phyloP scores from a whole-genome alignment of 2,329 filamentous ascomycete species.

The Fusarium ramigenum region DNA sequence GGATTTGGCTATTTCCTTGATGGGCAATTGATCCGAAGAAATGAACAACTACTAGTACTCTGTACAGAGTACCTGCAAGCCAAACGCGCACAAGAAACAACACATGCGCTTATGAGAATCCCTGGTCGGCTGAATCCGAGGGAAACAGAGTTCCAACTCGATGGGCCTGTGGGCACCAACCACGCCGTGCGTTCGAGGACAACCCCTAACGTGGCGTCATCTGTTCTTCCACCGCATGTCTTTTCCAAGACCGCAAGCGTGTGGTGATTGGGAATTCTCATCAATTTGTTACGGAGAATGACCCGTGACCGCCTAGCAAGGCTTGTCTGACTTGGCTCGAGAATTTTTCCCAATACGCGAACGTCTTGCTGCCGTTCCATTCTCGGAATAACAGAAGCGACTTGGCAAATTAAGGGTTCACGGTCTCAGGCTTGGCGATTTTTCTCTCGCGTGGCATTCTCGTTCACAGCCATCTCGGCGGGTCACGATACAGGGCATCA shows the following conservation, averaged over 20 bases:
- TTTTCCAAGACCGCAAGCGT: slow-evolving; percentile 7
- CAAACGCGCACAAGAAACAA: background rate
- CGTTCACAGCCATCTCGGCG: background rate
- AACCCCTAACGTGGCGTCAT: slow-evolving; percentile 27
- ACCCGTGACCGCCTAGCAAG: slow-evolving; percentile 16
- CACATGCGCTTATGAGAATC: slow-evolving; percentile 7
- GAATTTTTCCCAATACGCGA: slow-evolving; percentile 5
- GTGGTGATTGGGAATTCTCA: slow-evolving; percentile 15
- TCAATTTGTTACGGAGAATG: background rate
- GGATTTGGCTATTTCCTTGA: background rate
- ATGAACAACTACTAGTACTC: background rate
- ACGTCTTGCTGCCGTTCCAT: background rate
- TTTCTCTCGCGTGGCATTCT: background rate
- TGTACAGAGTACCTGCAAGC: background rate
- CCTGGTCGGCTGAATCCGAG: slow-evolving; percentile 39
- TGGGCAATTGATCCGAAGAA: slow-evolving; percentile 12
- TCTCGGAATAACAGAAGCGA: background rate
- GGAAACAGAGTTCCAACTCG: slow-evolving; percentile 15
- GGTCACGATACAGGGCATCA: background rate
- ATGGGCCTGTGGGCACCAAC: slow-evolving; percentile 30
- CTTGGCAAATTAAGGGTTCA: background rate
- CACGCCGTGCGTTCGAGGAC: background rate
- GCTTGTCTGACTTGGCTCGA: slow-evolving; percentile 16
- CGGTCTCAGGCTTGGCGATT: background rate
- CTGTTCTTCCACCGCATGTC: slow-evolving; percentile 25